Conservation (phyloP, 805 yeast species). For the Starmera pachycereana region DNA sequence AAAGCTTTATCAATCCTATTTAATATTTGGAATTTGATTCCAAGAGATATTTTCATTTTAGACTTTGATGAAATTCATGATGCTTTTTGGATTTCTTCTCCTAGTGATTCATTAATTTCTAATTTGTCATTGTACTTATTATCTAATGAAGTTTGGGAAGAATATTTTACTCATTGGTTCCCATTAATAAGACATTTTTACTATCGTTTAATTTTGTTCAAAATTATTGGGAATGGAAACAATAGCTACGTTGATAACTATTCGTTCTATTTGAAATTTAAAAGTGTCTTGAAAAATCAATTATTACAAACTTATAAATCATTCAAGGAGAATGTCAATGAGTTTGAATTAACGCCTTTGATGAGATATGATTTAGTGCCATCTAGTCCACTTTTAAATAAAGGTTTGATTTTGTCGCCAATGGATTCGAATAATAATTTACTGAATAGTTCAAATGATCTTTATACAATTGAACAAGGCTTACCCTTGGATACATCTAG, state of each 20-base stretch:
- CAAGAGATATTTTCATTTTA: slow-evolving; percentile 21
- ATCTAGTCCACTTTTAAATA: slow-evolving; percentile 33
- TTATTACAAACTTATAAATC: slow-evolving; percentile 4
- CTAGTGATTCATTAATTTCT: slow-evolving; percentile 32
- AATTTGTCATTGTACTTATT: slow-evolving; percentile 47
- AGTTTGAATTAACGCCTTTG: neutral
- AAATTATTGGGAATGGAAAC: slow-evolving; percentile 31
- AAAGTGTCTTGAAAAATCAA: slow-evolving; percentile 1
- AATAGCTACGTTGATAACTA: slow-evolving; percentile 1
- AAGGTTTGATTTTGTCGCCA: slow-evolving; percentile 35
- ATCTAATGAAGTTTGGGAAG: slow-evolving; percentile 37
- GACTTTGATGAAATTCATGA: neutral
- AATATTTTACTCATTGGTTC: slow-evolving; percentile 67
- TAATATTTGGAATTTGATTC: slow-evolving; percentile 65
- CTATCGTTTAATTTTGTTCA: slow-evolving; percentile 58
- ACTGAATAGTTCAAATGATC: neutral
- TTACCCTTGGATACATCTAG: neutral
- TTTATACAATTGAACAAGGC: neutral
- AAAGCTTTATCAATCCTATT: slow-evolving; percentile 57
- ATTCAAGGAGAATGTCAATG: neutral
- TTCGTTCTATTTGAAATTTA: slow-evolving; percentile 1
- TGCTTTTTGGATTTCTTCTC: slow-evolving; percentile 30
- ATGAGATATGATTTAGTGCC: slow-evolving; percentile 12
- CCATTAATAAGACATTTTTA: slow-evolving; percentile 67
- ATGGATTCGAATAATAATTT: slow-evolving; percentile 3